A percentile compares a stretch with the other conserved stretches of the same genome.
Evolutionary conservation across 129 eudicot genomes (phyloP).

Genomic region (Silybum marianum): DNA sequence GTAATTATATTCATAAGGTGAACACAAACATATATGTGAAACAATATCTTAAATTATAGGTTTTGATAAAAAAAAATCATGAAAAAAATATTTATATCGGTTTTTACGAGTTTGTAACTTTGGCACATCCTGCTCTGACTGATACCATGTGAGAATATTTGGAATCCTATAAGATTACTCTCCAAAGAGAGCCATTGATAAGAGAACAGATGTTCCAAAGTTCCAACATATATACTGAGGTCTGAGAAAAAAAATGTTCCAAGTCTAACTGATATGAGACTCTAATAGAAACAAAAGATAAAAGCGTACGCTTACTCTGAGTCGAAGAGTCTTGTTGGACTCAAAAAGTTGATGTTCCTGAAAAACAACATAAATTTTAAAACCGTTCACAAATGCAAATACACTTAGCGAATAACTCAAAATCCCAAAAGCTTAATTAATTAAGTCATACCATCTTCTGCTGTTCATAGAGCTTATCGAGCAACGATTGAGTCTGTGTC

Average conservation of each 20-base stretch:
- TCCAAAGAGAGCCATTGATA: background rate
- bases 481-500: conserved; percentile 52
- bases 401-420: background rate
- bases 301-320: conserved; percentile 40
- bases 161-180: background rate
- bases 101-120: no score
- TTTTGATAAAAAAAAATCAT: no score
- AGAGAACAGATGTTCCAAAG: background rate
- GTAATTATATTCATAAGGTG: no score
- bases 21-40: no score
- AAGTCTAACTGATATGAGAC: background rate
- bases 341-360: conserved; percentile 59
- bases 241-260: background rate
- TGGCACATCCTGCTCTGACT: no score
- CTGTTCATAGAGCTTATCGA: conserved; percentile 54
- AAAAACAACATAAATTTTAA: background rate
- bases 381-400: conserved; percentile 1
- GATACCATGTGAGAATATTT: background rate
- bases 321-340: conserved; percentile 52
- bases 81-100: no score
- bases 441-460: conserved; percentile 46
- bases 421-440: background rate
- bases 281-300: conserved; percentile 10
- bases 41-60: no score
- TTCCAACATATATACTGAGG: background rate